Conservation (phyloP, 768 basidiomycete genomes). For the Suillus bovinus region DNA sequence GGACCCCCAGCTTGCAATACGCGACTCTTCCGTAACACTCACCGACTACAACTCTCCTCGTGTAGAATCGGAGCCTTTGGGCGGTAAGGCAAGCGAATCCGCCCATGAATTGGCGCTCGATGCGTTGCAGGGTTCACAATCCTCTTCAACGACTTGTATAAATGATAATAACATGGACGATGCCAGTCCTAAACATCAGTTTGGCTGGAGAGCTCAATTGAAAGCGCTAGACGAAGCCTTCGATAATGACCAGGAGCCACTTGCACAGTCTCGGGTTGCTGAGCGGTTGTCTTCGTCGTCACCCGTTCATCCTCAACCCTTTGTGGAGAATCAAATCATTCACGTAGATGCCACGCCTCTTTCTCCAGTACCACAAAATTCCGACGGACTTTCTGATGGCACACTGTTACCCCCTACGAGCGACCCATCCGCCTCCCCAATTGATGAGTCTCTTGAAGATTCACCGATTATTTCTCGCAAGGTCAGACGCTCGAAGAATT, state of each 20-base stretch:
- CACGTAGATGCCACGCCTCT: slow-evolving; percentile 18
- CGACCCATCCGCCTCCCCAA: slow-evolving; percentile 18
- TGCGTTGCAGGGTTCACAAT: slow-evolving; percentile 13
- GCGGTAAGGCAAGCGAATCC: slow-evolving; percentile 9
- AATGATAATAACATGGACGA: slow-evolving; percentile 25
- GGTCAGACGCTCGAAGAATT: slow-evolving; percentile 4
- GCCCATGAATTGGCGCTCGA: slow-evolving; percentile 11
- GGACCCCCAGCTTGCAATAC: slow-evolving; percentile 8
- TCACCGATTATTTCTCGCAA: slow-evolving; percentile 21
- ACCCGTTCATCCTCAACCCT: slow-evolving; percentile 20
- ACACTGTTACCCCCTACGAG: slow-evolving; percentile 23
- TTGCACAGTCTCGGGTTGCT: slow-evolving; percentile 6
- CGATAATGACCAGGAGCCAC: slow-evolving; percentile 24
- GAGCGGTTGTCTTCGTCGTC: slow-evolving; percentile 11
- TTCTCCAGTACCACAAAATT: slow-evolving; percentile 17
- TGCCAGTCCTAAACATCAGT: slow-evolving; percentile 34
- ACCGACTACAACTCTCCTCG: slow-evolving; percentile 6
- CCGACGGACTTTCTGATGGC: slow-evolving; percentile 22
- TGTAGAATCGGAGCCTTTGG: neutral
- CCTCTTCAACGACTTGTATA: slow-evolving; percentile 13
- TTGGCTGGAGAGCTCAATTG: slow-evolving; percentile 45
- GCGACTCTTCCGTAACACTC: slow-evolving; percentile 7
- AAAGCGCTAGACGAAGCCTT: slow-evolving; percentile 41
- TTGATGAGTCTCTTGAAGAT: slow-evolving; percentile 26
- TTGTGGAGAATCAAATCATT: slow-evolving; percentile 23